Conservation (phyloP, 2,329 filamentous ascomycete genomes). For the Arthrobotrys megalospora region DNA sequence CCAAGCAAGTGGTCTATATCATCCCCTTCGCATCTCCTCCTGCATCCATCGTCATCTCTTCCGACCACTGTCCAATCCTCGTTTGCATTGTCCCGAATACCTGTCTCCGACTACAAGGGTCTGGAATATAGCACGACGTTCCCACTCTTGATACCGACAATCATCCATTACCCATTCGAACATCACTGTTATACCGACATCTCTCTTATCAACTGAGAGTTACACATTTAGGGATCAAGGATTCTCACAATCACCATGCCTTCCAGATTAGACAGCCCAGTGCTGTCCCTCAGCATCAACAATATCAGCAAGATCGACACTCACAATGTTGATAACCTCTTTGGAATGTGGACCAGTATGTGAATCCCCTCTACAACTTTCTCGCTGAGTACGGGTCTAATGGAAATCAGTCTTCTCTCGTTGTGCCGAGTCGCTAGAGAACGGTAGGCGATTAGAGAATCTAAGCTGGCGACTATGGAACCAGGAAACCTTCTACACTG, state of each 20-base stretch:
- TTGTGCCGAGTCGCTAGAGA: constrained; percentile 92
- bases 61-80: constrained; percentile 46
- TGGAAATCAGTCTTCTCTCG: constrained; percentile 83
- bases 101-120: constrained; percentile 59
- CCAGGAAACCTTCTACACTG: constrained; percentile 83
- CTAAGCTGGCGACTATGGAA: constrained; percentile 97
- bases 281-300: constrained; percentile 90
- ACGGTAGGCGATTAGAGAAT: constrained; percentile 93
- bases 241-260: constrained; percentile 76
- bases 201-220: constrained; percentile 22
- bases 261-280: constrained; percentile 83
- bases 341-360: constrained; percentile 97
- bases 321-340: constrained; percentile 89
- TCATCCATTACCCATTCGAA: constrained; percentile 16
- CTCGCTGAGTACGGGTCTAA: constrained; percentile 14
- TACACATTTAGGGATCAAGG: constrained; percentile 9
- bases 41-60: constrained; percentile 49
- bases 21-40: constrained; percentile 56
- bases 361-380: constrained; percentile 62
- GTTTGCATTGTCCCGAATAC: constrained; percentile 58
- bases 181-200: constrained; percentile 8
- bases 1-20: constrained; percentile 58
- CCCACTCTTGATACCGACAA: constrained; percentile 54
- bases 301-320: constrained; percentile 97
- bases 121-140: constrained; percentile 60